These are phyloP conservation scores for Tolypocladium guangdongense DNA, from an alignment of 2,329 filamentous ascomycete species.

Conservation along the genomic window DNA sequence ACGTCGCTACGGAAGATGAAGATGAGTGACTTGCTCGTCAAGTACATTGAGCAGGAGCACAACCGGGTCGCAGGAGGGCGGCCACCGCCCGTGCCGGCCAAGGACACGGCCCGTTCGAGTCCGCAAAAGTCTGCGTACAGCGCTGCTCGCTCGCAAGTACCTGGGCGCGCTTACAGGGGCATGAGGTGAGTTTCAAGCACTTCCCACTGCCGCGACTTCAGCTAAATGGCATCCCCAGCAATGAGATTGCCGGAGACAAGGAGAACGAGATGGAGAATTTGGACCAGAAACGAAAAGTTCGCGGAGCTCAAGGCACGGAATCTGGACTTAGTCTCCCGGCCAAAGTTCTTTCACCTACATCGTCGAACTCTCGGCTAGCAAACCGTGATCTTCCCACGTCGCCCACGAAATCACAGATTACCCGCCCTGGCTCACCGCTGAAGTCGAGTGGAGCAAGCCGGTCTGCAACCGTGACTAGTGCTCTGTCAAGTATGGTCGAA, in stretches of 20 bases:
- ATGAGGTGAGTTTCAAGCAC: slow-evolving; percentile 32
- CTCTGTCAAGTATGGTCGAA: slow-evolving; percentile 48
- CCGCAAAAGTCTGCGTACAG: slow-evolving; percentile 23
- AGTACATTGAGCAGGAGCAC: slow-evolving; percentile 34
- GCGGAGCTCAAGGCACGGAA: slow-evolving; percentile 32
- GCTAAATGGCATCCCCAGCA: slow-evolving; percentile 31
- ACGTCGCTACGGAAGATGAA: slow-evolving; percentile 64
- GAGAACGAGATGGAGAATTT: slow-evolving; percentile 55
- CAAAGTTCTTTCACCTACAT: slow-evolving; percentile 70
- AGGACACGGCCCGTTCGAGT: slow-evolving; percentile 30
- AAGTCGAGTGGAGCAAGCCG: slow-evolving; percentile 37
- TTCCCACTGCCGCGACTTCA: slow-evolving; percentile 2
- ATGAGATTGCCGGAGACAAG: slow-evolving; percentile 59
- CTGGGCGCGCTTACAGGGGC: slow-evolving; percentile 31
- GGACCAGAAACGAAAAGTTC: slow-evolving; percentile 59
- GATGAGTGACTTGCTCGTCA: slow-evolving; percentile 66
- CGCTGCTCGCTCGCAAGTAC: slow-evolving; percentile 8
- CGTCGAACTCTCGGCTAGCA: slow-evolving; percentile 62
- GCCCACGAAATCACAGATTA: slow-evolving; percentile 46
- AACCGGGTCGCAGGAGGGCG: slow-evolving; percentile 21
- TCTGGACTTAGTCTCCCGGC: slow-evolving; percentile 28
- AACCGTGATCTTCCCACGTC: slow-evolving; percentile 36
- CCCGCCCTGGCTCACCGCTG: slow-evolving; percentile 50
- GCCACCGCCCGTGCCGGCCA: slow-evolving; percentile 38
- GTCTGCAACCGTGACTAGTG: slow-evolving; percentile 27